Evolutionary conservation across 352 stramenopile genomes (phyloP), one percentile per base, ranked within the genome.

Genomic region (Phytophthora constricta): DNA sequence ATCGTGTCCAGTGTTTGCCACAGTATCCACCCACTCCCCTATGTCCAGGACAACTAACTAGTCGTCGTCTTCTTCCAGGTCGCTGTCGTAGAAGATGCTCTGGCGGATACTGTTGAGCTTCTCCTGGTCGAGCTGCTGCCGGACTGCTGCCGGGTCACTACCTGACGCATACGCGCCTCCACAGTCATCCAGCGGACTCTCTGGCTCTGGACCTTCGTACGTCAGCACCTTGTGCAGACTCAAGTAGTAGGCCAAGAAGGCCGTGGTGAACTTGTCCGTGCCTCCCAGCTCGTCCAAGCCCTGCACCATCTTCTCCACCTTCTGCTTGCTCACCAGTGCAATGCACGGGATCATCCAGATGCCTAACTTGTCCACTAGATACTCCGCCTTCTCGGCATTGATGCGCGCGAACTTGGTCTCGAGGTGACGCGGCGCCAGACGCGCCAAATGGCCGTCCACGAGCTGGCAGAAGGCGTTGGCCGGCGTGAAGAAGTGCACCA

Each of bases 261-360:
- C 84, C 0, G 92, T 97, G 11, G 86, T 89, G 83, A 99, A 99
- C 65, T 98, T 93, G 61, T 98, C 89, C 0, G 80, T 91, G 45
- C 96, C 95, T 39, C 97, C 97, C 23, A 99, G 62, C 58, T 99
- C 96, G 74, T 98, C 95, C 68, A 99, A 92, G 0, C 97, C 97
- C 58, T 94, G 81, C 48, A 99, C 84, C 76, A 98, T 98, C 83
- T 99, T 97, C 61, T 97, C 81, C 7, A 98, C 96, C 68, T 98
- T 98, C 26, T 98, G 94, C 68, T 98, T 89, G 68, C 97, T 97
- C 20, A 99, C 85, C 8, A 99, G 85, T 17, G 98, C 88, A 20
- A 99, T 86, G 31, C 95, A 98, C 28, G 97, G 97, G 68, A 99
- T 98, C 76, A 99, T 96, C 73, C 96, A 96, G 60, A 99, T 84